These are phyloP conservation scores for Cryptosporidium tyzzeri DNA, from an alignment of 169 alveolate genomes.

Conservation along the genomic window DNA sequence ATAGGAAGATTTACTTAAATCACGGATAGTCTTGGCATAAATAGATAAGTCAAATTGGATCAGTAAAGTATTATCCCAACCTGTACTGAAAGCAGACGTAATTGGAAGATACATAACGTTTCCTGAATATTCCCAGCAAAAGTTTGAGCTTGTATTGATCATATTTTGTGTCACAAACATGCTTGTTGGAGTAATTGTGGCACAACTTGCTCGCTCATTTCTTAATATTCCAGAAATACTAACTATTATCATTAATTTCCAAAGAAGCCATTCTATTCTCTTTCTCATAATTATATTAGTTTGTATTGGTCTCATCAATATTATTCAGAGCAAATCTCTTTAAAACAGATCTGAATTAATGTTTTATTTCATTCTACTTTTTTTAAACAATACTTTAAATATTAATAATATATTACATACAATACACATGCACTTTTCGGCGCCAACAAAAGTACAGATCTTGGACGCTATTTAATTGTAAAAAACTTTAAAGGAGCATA, in stretches of 20 bases:
- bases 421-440: not conserved
- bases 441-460: not conserved
- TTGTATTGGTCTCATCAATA: too few species aligned
- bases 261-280: not conserved
- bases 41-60: slow-evolving; percentile 30
- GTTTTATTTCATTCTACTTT: not conserved
- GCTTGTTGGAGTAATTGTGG: slow-evolving; percentile 33
- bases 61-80: slow-evolving; percentile 40
- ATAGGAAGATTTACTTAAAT: not conserved
- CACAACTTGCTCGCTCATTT: not conserved
- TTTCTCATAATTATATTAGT: not conserved
- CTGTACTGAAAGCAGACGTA: not conserved
- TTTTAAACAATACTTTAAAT: too few species aligned
- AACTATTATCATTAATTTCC: not conserved
- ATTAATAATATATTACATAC: not conserved
- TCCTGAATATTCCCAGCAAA: slow-evolving; percentile 67
- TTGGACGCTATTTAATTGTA: not conserved
- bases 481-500: too few species aligned
- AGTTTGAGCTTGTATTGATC: slow-evolving; percentile 32
- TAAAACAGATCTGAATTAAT: not conserved
- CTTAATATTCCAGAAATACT: not conserved
- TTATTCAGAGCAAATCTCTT: too few species aligned
- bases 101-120: slow-evolving; percentile 24
- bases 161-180: slow-evolving; percentile 44
- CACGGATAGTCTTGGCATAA: not conserved